phyloP scores from a whole-genome alignment of 352 stramenopile species.

The Pythium insidiosum region DNA sequence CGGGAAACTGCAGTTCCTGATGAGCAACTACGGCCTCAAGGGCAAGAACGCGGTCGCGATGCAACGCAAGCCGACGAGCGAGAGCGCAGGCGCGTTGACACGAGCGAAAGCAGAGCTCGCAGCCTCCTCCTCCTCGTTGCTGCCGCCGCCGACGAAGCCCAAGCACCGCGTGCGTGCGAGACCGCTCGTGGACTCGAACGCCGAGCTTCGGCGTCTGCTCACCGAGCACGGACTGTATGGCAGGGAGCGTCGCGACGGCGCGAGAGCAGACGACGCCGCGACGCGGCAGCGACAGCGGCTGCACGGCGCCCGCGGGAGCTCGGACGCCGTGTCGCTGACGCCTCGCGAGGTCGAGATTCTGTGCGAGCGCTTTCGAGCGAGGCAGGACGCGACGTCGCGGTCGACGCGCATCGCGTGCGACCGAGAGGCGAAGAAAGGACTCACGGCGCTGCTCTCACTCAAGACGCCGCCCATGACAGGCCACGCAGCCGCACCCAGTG shows the following conservation, averaged over 20 bases:
- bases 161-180: conserved; percentile 72
- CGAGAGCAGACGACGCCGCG: background rate
- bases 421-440: conserved; percentile 25
- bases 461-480: conserved; percentile 7
- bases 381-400: conserved; percentile 8
- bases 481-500: background rate
- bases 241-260: background rate
- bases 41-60: conserved; percentile 9
- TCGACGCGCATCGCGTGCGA: conserved; percentile 52
- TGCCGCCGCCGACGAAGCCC: conserved; percentile 6
- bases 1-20: conserved; percentile 77
- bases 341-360: conserved; percentile 49
- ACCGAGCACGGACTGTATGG: conserved; percentile 59
- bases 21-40: conserved; percentile 84
- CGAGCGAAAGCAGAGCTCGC: too few species aligned
- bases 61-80: background rate
- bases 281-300: conserved; percentile 12
- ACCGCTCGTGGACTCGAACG: conserved; percentile 61
- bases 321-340: conserved; percentile 43
- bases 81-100: too few species aligned
- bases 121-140: too few species aligned
- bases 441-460: conserved; percentile 48
- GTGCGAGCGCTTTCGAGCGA: conserved; percentile 41
- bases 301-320: conserved; percentile 12
- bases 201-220: conserved; percentile 59